Percentiles rank a stretch among this genome's conserved stretches.
These are phyloP conservation scores for Sugiyamaella pinicola DNA, from an alignment of 1,139 yeast species.

Conservation along the genomic window DNA sequence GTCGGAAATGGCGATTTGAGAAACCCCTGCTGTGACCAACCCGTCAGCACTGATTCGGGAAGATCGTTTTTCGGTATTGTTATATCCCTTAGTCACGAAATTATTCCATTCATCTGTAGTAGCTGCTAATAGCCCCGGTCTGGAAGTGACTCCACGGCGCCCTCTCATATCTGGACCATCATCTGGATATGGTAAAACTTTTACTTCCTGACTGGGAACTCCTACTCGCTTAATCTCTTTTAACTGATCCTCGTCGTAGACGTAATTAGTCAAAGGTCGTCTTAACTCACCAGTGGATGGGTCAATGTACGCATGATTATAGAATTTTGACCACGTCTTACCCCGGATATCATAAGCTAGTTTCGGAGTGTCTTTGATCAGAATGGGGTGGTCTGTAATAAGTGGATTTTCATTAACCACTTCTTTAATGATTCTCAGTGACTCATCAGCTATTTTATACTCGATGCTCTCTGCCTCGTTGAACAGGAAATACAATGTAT, in stretches of 20 bases:
- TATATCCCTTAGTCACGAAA: constrained; percentile 23
- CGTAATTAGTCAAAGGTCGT: constrained; percentile 39
- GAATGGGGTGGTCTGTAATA: constrained; percentile 35
- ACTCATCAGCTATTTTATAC: constrained; percentile 70
- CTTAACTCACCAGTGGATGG: constrained; percentile 38
- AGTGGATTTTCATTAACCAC: constrained; percentile 41
- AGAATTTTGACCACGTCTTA: constrained; percentile 43
- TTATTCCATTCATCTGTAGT: constrained; percentile 25
- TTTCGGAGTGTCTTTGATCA: constrained; percentile 35
- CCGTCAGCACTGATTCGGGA: constrained; percentile 25
- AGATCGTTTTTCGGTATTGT: constrained; percentile 9
- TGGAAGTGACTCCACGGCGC: constrained; percentile 12
- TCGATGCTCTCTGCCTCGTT: constrained; percentile 63
- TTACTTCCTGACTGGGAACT: constrained; percentile 35
- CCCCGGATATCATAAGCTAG: constrained; percentile 48
- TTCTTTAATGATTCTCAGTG: constrained; percentile 65
- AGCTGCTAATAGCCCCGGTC: constrained; percentile 17
- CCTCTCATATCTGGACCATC: constrained; percentile 21
- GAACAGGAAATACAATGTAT: constrained; percentile 71
- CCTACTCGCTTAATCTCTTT: constrained; percentile 30
- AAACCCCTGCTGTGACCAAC: constrained; percentile 53
- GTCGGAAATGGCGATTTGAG: constrained; percentile 76
- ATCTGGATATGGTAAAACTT: constrained; percentile 36
- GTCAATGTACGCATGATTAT: constrained; percentile 42
- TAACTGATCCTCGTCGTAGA: constrained; percentile 37